phyloP scores from a whole-genome alignment of 129 eudicot species.

The Pittosporum tobira region DNA sequence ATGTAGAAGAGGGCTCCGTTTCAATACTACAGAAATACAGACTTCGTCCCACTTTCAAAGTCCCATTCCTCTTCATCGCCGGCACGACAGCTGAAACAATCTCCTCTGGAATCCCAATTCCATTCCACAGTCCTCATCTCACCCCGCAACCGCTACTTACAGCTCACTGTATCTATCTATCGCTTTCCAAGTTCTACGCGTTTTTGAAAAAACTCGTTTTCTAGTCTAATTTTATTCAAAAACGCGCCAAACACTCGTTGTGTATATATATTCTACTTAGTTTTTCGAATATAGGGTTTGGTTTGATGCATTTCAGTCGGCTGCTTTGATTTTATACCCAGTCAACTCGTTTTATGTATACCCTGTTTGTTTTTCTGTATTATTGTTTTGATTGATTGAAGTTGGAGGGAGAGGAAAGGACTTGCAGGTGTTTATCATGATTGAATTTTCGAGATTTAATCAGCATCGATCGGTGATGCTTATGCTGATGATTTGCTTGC shows the following conservation, averaged over 20 bases:
- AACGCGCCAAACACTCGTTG: not conserved
- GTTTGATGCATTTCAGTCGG: not conserved
- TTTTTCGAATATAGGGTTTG: not conserved
- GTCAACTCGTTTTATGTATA: conserved; percentile 8
- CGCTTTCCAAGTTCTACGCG: not conserved
- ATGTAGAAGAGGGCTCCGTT: too few relatives aligned
- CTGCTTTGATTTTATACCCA: not conserved
- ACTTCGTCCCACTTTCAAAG: not conserved
- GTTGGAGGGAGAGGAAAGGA: not conserved
- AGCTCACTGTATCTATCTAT: not conserved
- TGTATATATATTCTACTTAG: not conserved
- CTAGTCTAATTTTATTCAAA: conserved; percentile 2
- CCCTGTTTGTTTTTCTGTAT: not conserved
- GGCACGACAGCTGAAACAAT: not conserved
- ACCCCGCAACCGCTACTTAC: not conserved
- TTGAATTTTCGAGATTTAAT: conserved; percentile 25
- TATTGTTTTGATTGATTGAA: not conserved
- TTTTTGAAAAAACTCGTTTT: not conserved
- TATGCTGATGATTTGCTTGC: conserved; percentile 18
- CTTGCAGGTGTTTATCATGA: conserved; percentile 13
- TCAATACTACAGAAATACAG: too few relatives aligned
- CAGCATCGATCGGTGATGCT: conserved; percentile 14
- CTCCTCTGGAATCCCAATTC: not conserved
- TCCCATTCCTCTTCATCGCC: not conserved
- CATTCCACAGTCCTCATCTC: not conserved